phyloP scores from a whole-genome alignment of 2,329 filamentous ascomycete genomes.

The Pseudonectria foliicola region DNA sequence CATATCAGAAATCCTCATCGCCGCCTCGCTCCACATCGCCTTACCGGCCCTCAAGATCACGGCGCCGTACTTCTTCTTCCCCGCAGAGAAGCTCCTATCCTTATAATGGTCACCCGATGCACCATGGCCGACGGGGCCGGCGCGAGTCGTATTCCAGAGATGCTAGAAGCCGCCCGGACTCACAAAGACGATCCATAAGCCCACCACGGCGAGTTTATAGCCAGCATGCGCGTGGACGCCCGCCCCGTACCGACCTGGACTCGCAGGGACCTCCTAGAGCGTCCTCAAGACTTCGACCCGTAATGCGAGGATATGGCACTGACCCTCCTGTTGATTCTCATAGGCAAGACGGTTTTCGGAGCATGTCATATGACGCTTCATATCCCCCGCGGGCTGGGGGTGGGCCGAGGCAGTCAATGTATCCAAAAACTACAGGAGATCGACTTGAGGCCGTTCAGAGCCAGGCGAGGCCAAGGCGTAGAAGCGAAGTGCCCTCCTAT shows the following conservation, averaged over 20 bases:
- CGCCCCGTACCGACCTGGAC: constrained; percentile 1
- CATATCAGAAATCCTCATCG: too few relatives aligned
- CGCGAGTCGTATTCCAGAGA: neutral
- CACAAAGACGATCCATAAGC: constrained; percentile 1
- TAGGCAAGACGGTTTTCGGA: constrained; percentile 7
- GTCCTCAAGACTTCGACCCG: constrained; percentile 5
- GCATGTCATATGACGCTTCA: constrained; percentile 11
- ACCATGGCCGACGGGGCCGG: constrained; percentile 9
- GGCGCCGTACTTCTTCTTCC: too few relatives aligned
- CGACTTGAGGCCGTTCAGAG: constrained; percentile 9
- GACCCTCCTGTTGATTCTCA: constrained; percentile 10
- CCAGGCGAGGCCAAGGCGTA: constrained; percentile 7
- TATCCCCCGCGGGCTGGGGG: constrained; percentile 5
- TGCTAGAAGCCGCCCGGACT: neutral
- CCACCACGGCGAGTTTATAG: constrained; percentile 7
- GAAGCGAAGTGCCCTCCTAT: constrained; percentile 4
- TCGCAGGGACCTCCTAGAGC: constrained; percentile 2
- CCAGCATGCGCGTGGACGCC: constrained; percentile 1
- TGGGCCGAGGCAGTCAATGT: constrained; percentile 2
- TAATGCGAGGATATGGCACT: constrained; percentile 5
- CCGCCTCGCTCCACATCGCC: too few relatives aligned
- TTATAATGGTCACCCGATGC: neutral
- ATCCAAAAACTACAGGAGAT: constrained; percentile 7
- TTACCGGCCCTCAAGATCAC: too few relatives aligned
- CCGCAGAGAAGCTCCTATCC: too few relatives aligned